A percentile compares a stretch with the other conserved stretches of the same genome.
Conservation (phyloP, 345 rosid genomes). For the Eutrema yunnanense region DNA sequence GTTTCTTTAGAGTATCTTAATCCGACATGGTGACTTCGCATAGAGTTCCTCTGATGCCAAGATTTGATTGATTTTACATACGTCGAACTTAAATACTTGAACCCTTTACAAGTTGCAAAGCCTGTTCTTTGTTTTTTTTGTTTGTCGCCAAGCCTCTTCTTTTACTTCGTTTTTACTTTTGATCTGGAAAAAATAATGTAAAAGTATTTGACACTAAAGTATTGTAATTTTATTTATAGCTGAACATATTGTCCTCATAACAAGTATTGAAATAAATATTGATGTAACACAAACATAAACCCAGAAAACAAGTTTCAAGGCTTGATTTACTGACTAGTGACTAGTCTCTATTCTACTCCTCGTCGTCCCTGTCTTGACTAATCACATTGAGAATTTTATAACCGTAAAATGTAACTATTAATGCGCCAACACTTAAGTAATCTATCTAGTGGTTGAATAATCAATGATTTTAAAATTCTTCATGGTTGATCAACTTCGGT, state of each 20-base stretch:
- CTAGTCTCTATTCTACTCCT: not conserved
- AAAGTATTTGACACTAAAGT: not conserved
- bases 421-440: not conserved
- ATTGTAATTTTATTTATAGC: not conserved
- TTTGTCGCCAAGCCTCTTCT: not conserved
- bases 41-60: not conserved
- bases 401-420: not conserved
- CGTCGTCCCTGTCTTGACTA: not conserved
- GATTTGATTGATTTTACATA: slow-evolving; percentile 9
- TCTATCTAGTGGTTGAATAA: not conserved
- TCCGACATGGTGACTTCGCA: not conserved
- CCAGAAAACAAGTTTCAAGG: not conserved
- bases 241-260: not conserved
- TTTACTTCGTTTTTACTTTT: not conserved
- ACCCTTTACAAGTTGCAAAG: slow-evolving; percentile 3
- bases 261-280: not conserved
- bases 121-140: not conserved
- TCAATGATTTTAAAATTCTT: not conserved
- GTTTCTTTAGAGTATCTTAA: not conserved
- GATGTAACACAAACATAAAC: not conserved
- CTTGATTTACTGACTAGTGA: not conserved
- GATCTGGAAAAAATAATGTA: not conserved
- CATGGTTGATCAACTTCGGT: not conserved
- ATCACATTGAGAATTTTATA: not conserved
- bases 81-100: not conserved